These are phyloP conservation scores for Crithidia expoeki DNA, from an alignment of 208 protist species.

Conservation along the genomic window DNA sequence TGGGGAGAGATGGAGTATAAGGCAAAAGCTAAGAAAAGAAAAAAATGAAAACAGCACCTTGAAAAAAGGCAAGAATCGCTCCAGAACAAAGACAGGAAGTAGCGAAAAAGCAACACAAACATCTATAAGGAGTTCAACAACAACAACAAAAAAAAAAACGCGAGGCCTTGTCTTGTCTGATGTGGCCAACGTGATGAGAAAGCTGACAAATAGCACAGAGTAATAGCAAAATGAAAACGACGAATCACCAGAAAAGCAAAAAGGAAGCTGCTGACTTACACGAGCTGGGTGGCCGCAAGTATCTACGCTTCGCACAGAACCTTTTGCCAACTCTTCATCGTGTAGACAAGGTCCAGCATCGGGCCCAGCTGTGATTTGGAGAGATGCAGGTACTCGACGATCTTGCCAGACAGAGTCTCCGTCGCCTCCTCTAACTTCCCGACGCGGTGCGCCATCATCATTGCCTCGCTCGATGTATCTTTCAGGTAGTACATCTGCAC, in stretches of 20 bases:
- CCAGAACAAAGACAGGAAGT: too few species aligned
- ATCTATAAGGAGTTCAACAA: too few species aligned
- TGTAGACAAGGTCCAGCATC: conserved; percentile 17
- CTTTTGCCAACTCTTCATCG: conserved; percentile 17
- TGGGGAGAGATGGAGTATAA: too few species aligned
- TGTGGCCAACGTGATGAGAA: too few species aligned
- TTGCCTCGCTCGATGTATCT: conserved; percentile 1
- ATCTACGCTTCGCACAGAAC: conserved; percentile 20
- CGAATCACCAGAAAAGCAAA: background rate
- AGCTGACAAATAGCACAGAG: too few species aligned
- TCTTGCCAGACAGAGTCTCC: conserved; percentile 18
- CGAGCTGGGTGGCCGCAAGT: background rate
- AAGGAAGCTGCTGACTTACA: background rate
- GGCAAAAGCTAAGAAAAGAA: too few species aligned
- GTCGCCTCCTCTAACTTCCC: conserved; percentile 36
- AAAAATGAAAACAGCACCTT: too few species aligned
- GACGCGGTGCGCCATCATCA: conserved; percentile 23
- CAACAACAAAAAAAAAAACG: too few species aligned
- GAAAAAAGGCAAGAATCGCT: too few species aligned
- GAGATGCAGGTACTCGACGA: conserved; percentile 1
- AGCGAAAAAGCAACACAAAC: too few species aligned
- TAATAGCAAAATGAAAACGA: background rate
- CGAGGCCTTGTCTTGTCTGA: too few species aligned
- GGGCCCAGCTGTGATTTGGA: conserved; percentile 7
- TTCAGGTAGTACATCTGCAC: conserved; percentile 31